Conservation (phyloP, 164 flowering plant species). For the Sedum album region DNA sequence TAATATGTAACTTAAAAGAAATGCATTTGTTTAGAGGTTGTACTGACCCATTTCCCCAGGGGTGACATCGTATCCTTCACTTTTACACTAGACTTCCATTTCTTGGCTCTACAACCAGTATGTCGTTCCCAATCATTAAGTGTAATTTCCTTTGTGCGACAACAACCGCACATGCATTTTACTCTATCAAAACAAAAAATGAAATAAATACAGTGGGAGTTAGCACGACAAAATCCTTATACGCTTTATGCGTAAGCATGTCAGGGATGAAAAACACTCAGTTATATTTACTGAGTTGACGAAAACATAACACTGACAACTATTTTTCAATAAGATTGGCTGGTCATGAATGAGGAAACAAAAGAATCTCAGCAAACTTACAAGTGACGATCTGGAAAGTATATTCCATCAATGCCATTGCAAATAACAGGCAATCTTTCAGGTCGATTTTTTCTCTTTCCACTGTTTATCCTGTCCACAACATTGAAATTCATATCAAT, state of each 20-base stretch:
- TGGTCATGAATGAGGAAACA: no score
- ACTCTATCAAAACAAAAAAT: constrained; percentile 39
- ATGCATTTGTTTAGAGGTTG: neutral
- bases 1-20: neutral
- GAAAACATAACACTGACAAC: neutral
- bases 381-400: constrained; percentile 70
- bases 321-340: neutral
- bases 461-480: constrained; percentile 27
- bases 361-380: constrained; percentile 26
- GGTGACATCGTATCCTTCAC: constrained; percentile 66
- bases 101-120: constrained; percentile 81
- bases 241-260: no score
- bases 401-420: constrained; percentile 74
- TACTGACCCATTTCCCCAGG: constrained; percentile 88
- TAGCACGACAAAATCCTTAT: no score
- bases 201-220: neutral
- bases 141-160: constrained; percentile 62
- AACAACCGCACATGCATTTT: constrained; percentile 68
- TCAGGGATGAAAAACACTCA: no score
- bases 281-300: no score
- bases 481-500: constrained; percentile 4
- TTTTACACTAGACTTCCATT: constrained; percentile 84
- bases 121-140: constrained; percentile 93
- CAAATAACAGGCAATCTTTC: constrained; percentile 44
- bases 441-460: constrained; percentile 13